phyloP scores from a whole-genome alignment of 768 basidiomycete species.

The Lenzites betulinus region DNA sequence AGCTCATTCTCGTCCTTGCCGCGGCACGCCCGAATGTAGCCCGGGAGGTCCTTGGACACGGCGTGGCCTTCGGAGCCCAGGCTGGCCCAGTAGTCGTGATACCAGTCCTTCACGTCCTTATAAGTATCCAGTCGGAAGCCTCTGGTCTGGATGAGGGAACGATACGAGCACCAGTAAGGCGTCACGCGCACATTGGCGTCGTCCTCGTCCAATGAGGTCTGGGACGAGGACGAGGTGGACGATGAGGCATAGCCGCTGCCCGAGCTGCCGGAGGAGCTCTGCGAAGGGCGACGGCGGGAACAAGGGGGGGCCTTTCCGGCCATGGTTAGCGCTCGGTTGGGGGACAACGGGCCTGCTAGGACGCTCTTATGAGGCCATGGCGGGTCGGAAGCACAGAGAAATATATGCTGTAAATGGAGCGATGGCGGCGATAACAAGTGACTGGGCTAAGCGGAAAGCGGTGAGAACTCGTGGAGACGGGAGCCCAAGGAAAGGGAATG shows the following conservation, averaged over 20 bases:
- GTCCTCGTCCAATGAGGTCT: slow-evolving; percentile 52
- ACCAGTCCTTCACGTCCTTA: slow-evolving; percentile 63
- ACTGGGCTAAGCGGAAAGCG: background rate
- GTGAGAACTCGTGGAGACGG: slow-evolving; percentile 1
- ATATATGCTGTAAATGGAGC: slow-evolving; percentile 7
- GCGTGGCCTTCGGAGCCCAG: slow-evolving; percentile 22
- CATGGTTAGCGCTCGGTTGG: slow-evolving; percentile 8
- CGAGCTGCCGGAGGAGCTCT: background rate
- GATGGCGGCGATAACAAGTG: slow-evolving; percentile 2
- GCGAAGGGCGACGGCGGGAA: slow-evolving; percentile 4
- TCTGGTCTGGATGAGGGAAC: slow-evolving; percentile 44
- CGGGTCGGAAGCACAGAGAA: slow-evolving; percentile 7
- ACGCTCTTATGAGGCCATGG: slow-evolving; percentile 13
- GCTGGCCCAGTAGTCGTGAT: slow-evolving; percentile 39
- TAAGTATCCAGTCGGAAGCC: slow-evolving; percentile 72
- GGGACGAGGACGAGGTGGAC: slow-evolving; percentile 43
- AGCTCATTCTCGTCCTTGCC: slow-evolving; percentile 56
- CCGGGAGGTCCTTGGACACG: slow-evolving; percentile 31
- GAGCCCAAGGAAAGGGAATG: background rate
- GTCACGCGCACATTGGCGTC: slow-evolving; percentile 55
- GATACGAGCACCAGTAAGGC: slow-evolving; percentile 65
- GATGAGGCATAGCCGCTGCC: slow-evolving; percentile 22
- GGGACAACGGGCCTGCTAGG: background rate
- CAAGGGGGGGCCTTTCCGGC: background rate
- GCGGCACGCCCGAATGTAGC: slow-evolving; percentile 37